phyloP scores from a whole-genome alignment of 495 filamentous ascomycete genomes.

The Neurospora pannonica region DNA sequence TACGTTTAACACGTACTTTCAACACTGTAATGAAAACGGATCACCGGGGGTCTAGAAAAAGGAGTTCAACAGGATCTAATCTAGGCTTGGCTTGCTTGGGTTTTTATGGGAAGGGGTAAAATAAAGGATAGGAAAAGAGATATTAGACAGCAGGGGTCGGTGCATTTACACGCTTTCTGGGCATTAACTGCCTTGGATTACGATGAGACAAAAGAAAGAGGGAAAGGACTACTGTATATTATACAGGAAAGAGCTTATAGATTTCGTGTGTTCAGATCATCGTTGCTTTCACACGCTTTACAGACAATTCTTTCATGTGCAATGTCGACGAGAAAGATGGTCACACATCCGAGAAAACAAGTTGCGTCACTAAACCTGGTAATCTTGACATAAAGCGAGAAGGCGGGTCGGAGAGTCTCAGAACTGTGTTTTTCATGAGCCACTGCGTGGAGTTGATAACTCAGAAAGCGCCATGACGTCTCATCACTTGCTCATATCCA shows the following conservation, averaged over 20 bases:
- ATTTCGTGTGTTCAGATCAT: neutral
- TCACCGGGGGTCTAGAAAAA: neutral
- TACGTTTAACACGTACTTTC: neutral
- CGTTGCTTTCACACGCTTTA: neutral
- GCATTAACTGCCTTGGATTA: neutral
- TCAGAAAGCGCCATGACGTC: neutral
- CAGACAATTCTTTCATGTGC: too few relatives aligned
- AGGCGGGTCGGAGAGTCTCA: neutral
- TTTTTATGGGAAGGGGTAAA: neutral
- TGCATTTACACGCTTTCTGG: neutral
- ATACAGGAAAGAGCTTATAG: neutral
- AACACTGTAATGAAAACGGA: neutral
- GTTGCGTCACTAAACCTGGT: neutral
- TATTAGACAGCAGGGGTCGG: neutral
- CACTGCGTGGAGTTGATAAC: too few relatives aligned
- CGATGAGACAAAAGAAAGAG: neutral
- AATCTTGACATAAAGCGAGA: neutral
- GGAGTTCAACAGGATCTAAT: constrained; percentile 8
- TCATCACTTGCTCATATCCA: constrained; percentile 47
- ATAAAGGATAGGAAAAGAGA: neutral
- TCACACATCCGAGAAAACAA: neutral
- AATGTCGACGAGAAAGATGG: neutral
- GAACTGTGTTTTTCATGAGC: too few relatives aligned
- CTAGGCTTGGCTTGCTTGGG: neutral
- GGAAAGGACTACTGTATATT: neutral